Evolutionary conservation across 1,284 basidiomycete species (phyloP).

Genomic region (Melampsora medusae): DNA sequence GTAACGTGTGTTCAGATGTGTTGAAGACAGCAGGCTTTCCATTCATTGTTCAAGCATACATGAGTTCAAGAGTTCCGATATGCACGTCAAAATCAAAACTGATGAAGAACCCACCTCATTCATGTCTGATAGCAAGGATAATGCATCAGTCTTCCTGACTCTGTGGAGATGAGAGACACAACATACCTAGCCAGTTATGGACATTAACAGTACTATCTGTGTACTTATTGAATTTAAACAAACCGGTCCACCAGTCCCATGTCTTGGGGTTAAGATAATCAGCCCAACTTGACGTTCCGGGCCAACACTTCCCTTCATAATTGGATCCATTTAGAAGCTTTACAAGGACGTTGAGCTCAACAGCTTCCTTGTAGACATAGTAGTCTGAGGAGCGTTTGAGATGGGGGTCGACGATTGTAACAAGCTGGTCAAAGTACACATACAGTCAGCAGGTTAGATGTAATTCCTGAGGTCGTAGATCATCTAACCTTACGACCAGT

Average conservation of each 20-base stretch:
- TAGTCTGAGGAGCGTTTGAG: conserved; percentile 65
- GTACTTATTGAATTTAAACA: conserved; percentile 69
- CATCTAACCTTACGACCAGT: conserved; percentile 73
- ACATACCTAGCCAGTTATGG: conserved; percentile 49
- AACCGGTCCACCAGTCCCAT: conserved; percentile 85
- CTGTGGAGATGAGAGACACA: neutral
- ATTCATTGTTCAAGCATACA: conserved; percentile 20
- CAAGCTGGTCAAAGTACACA: conserved; percentile 66
- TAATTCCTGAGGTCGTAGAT: too few species aligned
- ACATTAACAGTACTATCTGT: conserved; percentile 45
- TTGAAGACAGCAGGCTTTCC: conserved; percentile 89
- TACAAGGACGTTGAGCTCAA: conserved; percentile 75
- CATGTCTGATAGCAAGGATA: conserved; percentile 80
- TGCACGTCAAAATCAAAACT: too few species aligned
- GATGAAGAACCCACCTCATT: conserved; percentile 69
- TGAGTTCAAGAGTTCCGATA: neutral
- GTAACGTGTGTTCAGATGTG: conserved; percentile 96
- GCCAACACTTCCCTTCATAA: conserved; percentile 99
- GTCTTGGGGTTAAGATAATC: conserved; percentile 90
- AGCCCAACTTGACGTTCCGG: conserved; percentile 89
- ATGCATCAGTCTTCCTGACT: too few species aligned
- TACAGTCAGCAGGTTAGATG: neutral
- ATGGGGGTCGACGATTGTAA: conserved; percentile 95
- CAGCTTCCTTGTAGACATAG: conserved; percentile 5
- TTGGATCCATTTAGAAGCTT: conserved; percentile 72